These are phyloP conservation scores for Aspergillus pseudotamarii DNA, from an alignment of 2,329 filamentous ascomycete species.

Conservation along the genomic window DNA sequence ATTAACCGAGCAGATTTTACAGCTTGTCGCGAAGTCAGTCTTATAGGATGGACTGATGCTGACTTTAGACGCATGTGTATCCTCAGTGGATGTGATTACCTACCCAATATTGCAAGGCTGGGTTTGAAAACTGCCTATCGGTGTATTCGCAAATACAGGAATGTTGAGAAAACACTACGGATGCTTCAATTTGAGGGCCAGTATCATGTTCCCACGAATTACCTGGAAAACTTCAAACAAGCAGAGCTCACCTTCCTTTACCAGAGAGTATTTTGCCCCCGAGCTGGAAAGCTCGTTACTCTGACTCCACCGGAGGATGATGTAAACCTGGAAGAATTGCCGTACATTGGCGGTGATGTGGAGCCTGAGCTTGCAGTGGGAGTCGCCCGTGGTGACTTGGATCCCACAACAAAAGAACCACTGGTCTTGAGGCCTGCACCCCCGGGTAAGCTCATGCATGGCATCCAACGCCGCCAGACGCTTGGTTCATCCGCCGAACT, in stretches of 20 bases:
- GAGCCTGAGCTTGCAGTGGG: constrained; percentile 69
- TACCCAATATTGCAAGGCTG: constrained; percentile 80
- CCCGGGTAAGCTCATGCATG: constrained; percentile 36
- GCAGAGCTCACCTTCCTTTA: constrained; percentile 93
- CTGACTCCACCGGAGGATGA: constrained; percentile 68
- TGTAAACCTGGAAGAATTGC: constrained; percentile 69
- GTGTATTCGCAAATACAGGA: constrained; percentile 86
- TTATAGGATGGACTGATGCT: constrained; percentile 87
- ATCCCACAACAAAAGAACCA: constrained; percentile 83
- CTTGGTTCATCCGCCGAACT: constrained; percentile 51
- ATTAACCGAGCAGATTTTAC: constrained; percentile 88
- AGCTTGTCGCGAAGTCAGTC: constrained; percentile 80
- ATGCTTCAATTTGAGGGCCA: constrained; percentile 90
- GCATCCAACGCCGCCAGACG: constrained; percentile 43
- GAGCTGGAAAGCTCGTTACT: constrained; percentile 69
- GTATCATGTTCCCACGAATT: constrained; percentile 76
- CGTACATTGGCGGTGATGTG: constrained; percentile 77
- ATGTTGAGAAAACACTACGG: constrained; percentile 76
- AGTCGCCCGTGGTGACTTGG: constrained; percentile 78
- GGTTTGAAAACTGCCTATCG: constrained; percentile 93
- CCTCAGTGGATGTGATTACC: constrained; percentile 92
- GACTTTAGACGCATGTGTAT: constrained; percentile 97
- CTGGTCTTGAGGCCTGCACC: constrained; percentile 46
- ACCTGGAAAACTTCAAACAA: constrained; percentile 77
- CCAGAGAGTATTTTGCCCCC: constrained; percentile 90